Evolutionary conservation across 2,329 filamentous ascomycete genomes (phyloP), one percentile per base, ranked within the genome.

Genomic region (Chaetothyriales sp.): DNA sequence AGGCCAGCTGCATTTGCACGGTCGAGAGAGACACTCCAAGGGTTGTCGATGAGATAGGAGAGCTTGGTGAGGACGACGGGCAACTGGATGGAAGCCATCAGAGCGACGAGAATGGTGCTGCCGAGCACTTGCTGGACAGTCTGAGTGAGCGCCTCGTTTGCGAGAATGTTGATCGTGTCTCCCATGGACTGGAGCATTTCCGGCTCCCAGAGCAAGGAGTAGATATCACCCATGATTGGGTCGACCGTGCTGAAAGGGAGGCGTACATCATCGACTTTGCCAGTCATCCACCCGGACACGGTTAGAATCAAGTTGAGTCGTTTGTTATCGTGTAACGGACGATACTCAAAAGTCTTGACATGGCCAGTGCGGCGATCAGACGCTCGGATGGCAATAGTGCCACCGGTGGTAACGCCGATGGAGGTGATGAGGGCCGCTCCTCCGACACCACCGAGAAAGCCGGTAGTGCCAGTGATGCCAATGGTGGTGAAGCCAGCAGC

Each of bases 181-280:
- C 92, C 92, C 83, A 95, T 98, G 67, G 87, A 95, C 60, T 81
- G 83, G 63, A 98, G 76, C 89, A 98, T 94, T 64, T 98, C 92
- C 2, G 92, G 93, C 66, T 98, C 92, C 89, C 92, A 98, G 52
- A 93, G 73, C 9, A 98, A 83, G 0, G 90, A 95, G 69, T 98
- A 98, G 15, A 98, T 81, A 64, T 98, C 92, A 10, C 92, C 92
- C 92, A 98, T 98, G 56, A 96, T 79, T 0, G 93, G 87, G 65
- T 98, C 89, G 5, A 98, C 84, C 0, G 93, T 98, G 70, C 88
- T 95, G 68, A 85, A 98, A 6, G 92, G 92, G 62, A 98, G 70
- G 53, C 92, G 85, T 47, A 98, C 89, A 65, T 98, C 92, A 68
- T 98, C 92, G 49, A 94, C 82, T 64, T 94, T 96, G 61, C 93